These are phyloP conservation scores for Ophiorrhiza pumila DNA, from an alignment of 257 asterid genomes.

Conservation along the genomic window DNA sequence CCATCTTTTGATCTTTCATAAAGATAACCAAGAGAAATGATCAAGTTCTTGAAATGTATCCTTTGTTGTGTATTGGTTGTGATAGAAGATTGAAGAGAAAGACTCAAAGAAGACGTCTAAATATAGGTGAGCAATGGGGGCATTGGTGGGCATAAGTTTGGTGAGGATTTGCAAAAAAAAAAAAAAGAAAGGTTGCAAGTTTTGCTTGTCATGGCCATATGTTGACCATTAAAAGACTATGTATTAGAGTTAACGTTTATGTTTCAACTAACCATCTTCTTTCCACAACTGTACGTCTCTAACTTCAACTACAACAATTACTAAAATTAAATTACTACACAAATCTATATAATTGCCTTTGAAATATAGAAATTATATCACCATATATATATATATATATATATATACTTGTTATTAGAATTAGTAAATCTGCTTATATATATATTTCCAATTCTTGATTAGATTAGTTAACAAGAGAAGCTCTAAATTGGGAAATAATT, in stretches of 20 bases:
- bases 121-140: constrained; percentile 46
- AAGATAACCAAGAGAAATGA: neutral
- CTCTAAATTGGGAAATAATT: too few species aligned
- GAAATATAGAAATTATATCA: too few species aligned
- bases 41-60: neutral
- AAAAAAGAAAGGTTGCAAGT: constrained; percentile 8
- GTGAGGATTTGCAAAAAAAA: constrained; percentile 29
- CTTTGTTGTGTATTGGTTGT: neutral
- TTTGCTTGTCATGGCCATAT: constrained; percentile 23
- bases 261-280: constrained; percentile 21
- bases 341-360: too few species aligned
- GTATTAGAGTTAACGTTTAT: constrained; percentile 11
- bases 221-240: constrained; percentile 12
- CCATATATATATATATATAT: too few species aligned
- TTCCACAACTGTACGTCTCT: constrained; percentile 34
- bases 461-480: too few species aligned
- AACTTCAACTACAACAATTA: constrained; percentile 49
- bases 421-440: too few species aligned
- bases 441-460: too few species aligned
- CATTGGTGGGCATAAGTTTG: constrained; percentile 60
- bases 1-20: neutral
- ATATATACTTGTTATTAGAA: too few species aligned
- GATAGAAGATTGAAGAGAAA: constrained; percentile 8
- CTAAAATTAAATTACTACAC: neutral
- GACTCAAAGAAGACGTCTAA: constrained; percentile 5